Conservation (phyloP, 148 eudicot genomes). For the Rheum nobile region DNA sequence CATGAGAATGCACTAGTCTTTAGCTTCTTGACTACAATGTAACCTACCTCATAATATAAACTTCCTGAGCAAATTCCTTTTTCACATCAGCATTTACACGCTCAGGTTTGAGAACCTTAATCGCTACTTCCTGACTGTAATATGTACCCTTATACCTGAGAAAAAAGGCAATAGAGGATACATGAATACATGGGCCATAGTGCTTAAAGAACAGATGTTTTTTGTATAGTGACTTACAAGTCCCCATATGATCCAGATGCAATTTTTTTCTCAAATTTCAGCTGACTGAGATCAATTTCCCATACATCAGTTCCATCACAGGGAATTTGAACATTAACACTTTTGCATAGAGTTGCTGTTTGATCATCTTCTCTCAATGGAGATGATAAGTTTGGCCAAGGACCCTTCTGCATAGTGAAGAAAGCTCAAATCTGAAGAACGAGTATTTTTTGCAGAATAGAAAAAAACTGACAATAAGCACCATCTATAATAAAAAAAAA, state of each 20-base stretch:
- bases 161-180: conserved; percentile 5
- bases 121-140: conserved; percentile 92
- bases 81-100: conserved; percentile 72
- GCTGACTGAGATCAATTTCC: conserved; percentile 82
- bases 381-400: conserved; percentile 54
- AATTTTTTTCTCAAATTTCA: conserved; percentile 69
- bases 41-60: conserved; percentile 82
- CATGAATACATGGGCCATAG: background rate
- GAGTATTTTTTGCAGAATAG: background rate
- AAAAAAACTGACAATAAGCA: background rate
- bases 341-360: conserved; percentile 28
- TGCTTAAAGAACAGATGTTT: background rate
- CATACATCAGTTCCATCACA: conserved; percentile 92
- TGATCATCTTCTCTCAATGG: conserved; percentile 36
- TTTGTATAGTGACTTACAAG: conserved; percentile 47
- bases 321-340: conserved; percentile 69
- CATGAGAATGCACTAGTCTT: background rate
- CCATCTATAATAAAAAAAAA: background rate
- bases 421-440: background rate
- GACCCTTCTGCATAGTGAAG: conserved; percentile 38
- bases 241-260: conserved; percentile 99
- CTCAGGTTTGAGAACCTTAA: conserved; percentile 81
- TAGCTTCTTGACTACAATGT: background rate
- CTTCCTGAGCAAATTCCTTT: conserved; percentile 95
- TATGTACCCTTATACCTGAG: conserved; percentile 85